Conservation (phyloP, 2,329 filamentous ascomycete species). For the Ophiognomonia clavigignenti-juglandacearum region DNA sequence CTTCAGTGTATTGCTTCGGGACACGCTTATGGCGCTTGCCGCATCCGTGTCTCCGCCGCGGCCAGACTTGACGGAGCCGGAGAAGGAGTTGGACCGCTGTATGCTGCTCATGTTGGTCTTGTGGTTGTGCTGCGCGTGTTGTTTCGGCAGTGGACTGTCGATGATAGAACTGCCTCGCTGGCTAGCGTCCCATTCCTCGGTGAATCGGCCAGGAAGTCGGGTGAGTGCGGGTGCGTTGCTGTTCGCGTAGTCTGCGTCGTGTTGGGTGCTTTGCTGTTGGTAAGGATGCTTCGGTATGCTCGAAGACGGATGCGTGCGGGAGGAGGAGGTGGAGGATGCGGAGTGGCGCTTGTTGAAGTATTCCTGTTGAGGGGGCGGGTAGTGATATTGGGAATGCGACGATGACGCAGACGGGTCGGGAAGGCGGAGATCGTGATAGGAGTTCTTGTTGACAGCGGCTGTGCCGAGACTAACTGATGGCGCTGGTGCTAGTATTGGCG, state of each 20-base stretch:
- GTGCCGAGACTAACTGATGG: slow-evolving; percentile 7
- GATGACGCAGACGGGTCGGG: slow-evolving; percentile 10
- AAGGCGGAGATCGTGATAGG: neutral
- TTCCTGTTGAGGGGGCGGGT: neutral
- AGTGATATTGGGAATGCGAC: slow-evolving; percentile 2
- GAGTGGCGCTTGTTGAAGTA: neutral
- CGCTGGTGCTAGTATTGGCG: neutral
- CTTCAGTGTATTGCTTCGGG: slow-evolving; percentile 69
- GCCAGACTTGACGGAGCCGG: slow-evolving; percentile 47
- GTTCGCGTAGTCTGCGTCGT: slow-evolving; percentile 20
- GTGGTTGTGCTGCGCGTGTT: slow-evolving; percentile 1
- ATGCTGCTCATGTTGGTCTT: slow-evolving; percentile 29
- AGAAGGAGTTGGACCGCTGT: slow-evolving; percentile 59
- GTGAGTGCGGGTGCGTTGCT: slow-evolving; percentile 18
- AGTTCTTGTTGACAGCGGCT: slow-evolving; percentile 5
- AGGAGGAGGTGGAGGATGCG: too few species aligned
- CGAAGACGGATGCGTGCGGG: neutral
- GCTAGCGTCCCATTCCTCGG: slow-evolving; percentile 67
- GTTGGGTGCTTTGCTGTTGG: slow-evolving; percentile 16
- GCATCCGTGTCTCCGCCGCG: slow-evolving; percentile 31
- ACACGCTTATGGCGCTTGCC: slow-evolving; percentile 32
- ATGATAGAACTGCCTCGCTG: slow-evolving; percentile 62
- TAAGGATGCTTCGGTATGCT: neutral
- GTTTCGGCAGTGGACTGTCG: slow-evolving; percentile 39
- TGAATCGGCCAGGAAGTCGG: slow-evolving; percentile 48